phyloP scores from a whole-genome alignment of 176 grass and related monocot genomes.

The Carex cristatella region DNA sequence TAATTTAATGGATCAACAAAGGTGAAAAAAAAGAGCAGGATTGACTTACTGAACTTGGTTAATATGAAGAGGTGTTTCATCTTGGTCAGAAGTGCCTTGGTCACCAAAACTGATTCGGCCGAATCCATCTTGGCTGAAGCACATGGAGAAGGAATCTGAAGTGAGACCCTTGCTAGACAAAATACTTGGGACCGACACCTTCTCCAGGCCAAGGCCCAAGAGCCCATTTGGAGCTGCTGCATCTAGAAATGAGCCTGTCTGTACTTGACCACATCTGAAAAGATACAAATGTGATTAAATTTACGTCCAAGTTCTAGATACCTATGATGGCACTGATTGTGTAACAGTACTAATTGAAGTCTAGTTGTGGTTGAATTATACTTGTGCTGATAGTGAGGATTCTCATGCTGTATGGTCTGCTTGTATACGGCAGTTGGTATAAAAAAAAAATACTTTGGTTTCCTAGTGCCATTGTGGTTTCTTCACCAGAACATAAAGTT shows the following conservation, averaged over 20 bases:
- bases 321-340: neutral
- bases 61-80: conserved; percentile 59
- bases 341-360: neutral
- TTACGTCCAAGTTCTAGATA: neutral
- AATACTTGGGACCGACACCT: conserved; percentile 62
- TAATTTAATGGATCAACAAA: neutral
- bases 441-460: neutral
- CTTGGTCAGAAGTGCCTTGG: conserved; percentile 57
- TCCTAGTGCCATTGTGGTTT: neutral
- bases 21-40: conserved; percentile 2
- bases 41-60: conserved; percentile 44
- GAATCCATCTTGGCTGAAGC: conserved; percentile 62
- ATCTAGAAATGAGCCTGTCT: conserved; percentile 67
- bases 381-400: neutral
- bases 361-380: neutral
- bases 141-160: conserved; percentile 79
- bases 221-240: conserved; percentile 73
- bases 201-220: conserved; percentile 61
- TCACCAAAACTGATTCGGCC: conserved; percentile 84
- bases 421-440: neutral
- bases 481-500: neutral
- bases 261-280: conserved; percentile 64
- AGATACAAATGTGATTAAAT: conserved; percentile 4
- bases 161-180: conserved; percentile 54
- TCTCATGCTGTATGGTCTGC: neutral